Evolutionary conservation across 2,329 filamentous ascomycete species (phyloP).

Genomic region (Ophiosphaerella narmari): DNA sequence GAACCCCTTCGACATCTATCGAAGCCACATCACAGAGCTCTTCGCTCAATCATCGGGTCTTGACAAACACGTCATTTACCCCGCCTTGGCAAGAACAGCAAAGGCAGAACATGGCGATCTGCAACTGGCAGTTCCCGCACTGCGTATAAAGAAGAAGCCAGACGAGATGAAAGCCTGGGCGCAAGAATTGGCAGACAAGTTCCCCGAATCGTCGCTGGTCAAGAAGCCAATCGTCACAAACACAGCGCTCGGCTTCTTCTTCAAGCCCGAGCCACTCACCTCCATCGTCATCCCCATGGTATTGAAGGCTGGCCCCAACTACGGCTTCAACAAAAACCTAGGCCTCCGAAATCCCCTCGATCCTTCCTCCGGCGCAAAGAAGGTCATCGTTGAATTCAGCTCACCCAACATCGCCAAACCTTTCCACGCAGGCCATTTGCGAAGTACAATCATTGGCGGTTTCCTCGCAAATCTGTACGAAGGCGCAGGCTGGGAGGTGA

Average conservation of each 20-base stretch:
- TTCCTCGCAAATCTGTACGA: slow-evolving; percentile 73
- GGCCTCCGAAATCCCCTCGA: slow-evolving; percentile 67
- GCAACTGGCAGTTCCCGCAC: slow-evolving; percentile 76
- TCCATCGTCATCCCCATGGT: slow-evolving; percentile 72
- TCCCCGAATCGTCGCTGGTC: slow-evolving; percentile 74
- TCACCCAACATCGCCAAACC: slow-evolving; percentile 87
- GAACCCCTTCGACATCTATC: slow-evolving; percentile 81
- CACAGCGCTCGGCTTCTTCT: slow-evolving; percentile 78
- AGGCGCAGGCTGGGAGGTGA: slow-evolving; percentile 70
- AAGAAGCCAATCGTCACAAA: slow-evolving; percentile 70
- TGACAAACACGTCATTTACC: slow-evolving; percentile 72
- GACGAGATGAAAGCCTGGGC: slow-evolving; percentile 63
- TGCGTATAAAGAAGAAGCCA: slow-evolving; percentile 70
- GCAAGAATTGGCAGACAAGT: slow-evolving; percentile 62
- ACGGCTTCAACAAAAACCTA: slow-evolving; percentile 64
- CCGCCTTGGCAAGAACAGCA: slow-evolving; percentile 76
- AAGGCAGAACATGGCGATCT: slow-evolving; percentile 83
- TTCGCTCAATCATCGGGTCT: slow-evolving; percentile 72
- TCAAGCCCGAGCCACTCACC: slow-evolving; percentile 70
- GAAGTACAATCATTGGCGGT: slow-evolving; percentile 77
- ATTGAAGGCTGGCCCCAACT: slow-evolving; percentile 63
- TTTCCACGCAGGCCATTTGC: slow-evolving; percentile 75
- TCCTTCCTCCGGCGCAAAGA: slow-evolving; percentile 65
- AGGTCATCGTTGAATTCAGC: slow-evolving; percentile 78
- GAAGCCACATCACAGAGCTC: slow-evolving; percentile 73